Percentiles rank a stretch among this genome's conserved stretches.
Conservation (phyloP, 257 asterid genomes). For the Solanum medicagineum region DNA sequence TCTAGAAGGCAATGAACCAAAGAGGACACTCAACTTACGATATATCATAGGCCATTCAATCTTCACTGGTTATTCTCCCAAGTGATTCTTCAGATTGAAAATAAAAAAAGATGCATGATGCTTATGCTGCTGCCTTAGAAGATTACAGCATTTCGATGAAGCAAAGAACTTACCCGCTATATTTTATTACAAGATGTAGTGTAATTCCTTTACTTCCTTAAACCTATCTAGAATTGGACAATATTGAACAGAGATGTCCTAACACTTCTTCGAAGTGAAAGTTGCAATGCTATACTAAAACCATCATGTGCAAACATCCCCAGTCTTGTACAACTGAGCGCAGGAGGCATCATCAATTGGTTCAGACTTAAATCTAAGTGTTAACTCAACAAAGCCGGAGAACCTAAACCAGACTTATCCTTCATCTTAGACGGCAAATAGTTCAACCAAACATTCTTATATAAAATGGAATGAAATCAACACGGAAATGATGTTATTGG, state of each 20-base stretch:
- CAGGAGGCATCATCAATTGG: neutral
- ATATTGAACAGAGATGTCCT: neutral
- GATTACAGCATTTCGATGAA: neutral
- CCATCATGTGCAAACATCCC: neutral
- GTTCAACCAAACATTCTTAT: neutral
- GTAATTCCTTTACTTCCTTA: neutral
- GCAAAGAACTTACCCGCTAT: neutral
- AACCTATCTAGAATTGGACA: neutral
- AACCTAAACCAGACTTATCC: neutral
- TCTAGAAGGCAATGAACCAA: neutral
- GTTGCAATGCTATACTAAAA: neutral
- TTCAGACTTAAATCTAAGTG: neutral
- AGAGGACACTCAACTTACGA: neutral
- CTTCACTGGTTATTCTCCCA: neutral
- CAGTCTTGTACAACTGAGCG: neutral
- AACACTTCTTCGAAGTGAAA: neutral
- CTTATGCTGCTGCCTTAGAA: neutral
- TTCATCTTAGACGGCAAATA: neutral
- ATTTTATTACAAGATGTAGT: neutral
- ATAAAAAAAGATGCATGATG: neutral
- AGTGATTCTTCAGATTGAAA: neutral
- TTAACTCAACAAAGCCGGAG: neutral
- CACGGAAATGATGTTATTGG: neutral
- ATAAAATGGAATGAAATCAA: neutral
- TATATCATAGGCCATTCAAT: neutral